These are phyloP conservation scores for Petunia secreta DNA, from an alignment of 257 asterid genomes.

Conservation along the genomic window DNA sequence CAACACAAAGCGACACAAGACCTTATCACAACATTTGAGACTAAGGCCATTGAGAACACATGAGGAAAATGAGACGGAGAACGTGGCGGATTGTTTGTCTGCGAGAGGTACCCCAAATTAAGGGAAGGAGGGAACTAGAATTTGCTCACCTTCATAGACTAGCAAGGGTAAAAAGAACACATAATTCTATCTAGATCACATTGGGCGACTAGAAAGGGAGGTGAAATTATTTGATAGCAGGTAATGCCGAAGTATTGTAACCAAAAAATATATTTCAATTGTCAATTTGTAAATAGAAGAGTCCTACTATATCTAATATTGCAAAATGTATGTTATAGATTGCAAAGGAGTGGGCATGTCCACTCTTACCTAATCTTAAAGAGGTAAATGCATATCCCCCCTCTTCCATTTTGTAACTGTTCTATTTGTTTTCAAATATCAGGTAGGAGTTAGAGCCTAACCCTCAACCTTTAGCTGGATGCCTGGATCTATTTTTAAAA, in stretches of 20 bases:
- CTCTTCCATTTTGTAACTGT: not conserved
- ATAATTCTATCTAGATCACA: constrained; percentile 11
- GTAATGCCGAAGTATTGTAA: not conserved
- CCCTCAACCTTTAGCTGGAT: not conserved
- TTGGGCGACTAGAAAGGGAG: not conserved
- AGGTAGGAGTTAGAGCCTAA: not conserved
- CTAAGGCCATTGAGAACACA: not conserved
- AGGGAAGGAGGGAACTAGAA: constrained; percentile 4
- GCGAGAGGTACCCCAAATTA: not conserved
- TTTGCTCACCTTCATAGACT: not conserved
- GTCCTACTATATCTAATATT: not conserved
- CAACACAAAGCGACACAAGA: not conserved
- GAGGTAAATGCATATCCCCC: not conserved
- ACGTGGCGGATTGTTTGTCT: not conserved
- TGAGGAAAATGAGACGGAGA: not conserved
- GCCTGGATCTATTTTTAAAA: not conserved
- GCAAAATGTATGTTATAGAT: not conserved
- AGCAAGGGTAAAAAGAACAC: not conserved
- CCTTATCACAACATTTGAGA: not conserved
- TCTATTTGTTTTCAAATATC: not conserved
- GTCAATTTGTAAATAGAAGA: not conserved
- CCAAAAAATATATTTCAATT: not conserved
- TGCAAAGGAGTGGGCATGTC: not conserved
- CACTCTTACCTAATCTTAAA: not conserved
- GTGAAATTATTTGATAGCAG: not conserved